Evolutionary conservation across 805 yeast genomes (phyloP).

Genomic region (Naumovozyma dairenensis): DNA sequence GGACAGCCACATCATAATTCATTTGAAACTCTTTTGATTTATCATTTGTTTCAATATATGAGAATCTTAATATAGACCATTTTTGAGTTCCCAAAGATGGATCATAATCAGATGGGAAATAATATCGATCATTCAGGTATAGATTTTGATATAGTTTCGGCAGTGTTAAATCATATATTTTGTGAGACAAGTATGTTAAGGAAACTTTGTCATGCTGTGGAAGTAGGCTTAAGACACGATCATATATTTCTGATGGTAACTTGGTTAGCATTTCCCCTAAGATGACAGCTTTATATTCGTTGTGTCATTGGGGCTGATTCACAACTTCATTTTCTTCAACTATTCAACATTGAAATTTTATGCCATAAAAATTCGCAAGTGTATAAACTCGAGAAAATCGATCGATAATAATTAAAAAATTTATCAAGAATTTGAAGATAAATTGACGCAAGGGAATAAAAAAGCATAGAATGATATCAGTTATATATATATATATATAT

Average conservation of each 20-base stretch:
- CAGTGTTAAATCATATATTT: slow-evolving; percentile 6
- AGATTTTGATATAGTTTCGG: slow-evolving; percentile 19
- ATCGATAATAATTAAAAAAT: too few species aligned
- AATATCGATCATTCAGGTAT: slow-evolving; percentile 20
- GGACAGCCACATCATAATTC: slow-evolving; percentile 4
- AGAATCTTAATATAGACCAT: slow-evolving; percentile 22
- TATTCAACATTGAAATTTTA: too few species aligned
- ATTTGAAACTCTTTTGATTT: background rate
- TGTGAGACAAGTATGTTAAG: slow-evolving; percentile 18
- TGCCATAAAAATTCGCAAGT: too few species aligned
- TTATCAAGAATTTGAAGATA: too few species aligned
- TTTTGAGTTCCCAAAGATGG: slow-evolving; percentile 15
- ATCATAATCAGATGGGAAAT: slow-evolving; percentile 19
- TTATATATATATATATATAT: background rate
- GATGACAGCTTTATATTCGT: too few species aligned
- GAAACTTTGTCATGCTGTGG: slow-evolving; percentile 23
- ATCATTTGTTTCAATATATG: slow-evolving; percentile 4
- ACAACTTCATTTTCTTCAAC: too few species aligned
- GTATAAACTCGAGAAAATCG: too few species aligned
- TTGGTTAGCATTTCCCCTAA: slow-evolving; percentile 15
- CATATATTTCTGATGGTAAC: slow-evolving; percentile 18
- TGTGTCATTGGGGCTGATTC: too few species aligned
- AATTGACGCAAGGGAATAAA: too few species aligned
- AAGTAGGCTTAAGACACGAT: slow-evolving; percentile 7
- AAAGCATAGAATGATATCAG: too few species aligned